Conservation (phyloP, 73 alveolate species). For the Symbiodinium pilosum region DNA sequence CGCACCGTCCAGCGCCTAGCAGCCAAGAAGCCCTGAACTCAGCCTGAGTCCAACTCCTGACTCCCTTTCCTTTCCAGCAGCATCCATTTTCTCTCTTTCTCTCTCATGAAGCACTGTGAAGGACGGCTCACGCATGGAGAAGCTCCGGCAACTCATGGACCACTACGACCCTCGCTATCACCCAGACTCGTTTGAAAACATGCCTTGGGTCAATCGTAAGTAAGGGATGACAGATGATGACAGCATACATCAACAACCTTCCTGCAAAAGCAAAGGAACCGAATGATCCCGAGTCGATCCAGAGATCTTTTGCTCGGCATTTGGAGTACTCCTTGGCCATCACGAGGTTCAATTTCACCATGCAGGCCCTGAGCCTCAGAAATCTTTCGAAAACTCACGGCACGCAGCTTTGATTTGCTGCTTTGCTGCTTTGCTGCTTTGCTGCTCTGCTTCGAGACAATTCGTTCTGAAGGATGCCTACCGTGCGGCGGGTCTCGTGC, state of each 20-base stretch:
- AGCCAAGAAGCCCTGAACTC: too few relatives aligned
- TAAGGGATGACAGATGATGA: too few relatives aligned
- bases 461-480: slow-evolving; percentile 84
- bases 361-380: slow-evolving; percentile 89
- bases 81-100: background rate
- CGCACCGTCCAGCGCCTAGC: slow-evolving; percentile 39
- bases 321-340: slow-evolving; percentile 98
- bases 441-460: background rate
- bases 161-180: slow-evolving; percentile 94
- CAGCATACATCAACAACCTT: background rate
- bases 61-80: background rate
- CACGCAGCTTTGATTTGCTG: too few relatives aligned
- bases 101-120: background rate
- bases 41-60: too few relatives aligned
- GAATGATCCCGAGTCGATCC: slow-evolving; percentile 72
- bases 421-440: too few relatives aligned
- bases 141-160: slow-evolving; percentile 97
- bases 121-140: slow-evolving; percentile 91
- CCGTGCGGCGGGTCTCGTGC: slow-evolving; percentile 98
- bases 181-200: too few relatives aligned
- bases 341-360: slow-evolving; percentile 97
- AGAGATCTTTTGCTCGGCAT: slow-evolving; percentile 46
- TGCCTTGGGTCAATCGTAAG: too few relatives aligned
- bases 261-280: slow-evolving; percentile 16
- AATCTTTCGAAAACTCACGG: background rate